Conservation (phyloP, 139 green algal species). For the Haematococcus sp. region DNA sequence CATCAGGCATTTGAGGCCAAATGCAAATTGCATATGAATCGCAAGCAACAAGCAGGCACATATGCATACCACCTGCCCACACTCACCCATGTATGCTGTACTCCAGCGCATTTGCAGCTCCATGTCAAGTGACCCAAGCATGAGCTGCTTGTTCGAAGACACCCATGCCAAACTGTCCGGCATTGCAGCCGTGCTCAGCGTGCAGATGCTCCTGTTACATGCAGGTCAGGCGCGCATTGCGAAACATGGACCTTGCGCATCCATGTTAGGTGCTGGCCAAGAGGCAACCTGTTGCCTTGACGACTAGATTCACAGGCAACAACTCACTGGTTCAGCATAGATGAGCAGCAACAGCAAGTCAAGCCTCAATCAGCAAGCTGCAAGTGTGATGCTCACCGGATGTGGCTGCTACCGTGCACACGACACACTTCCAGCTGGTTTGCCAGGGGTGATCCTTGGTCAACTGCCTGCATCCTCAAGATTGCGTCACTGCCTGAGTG, state of each 20-base stretch:
- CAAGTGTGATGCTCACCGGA: neutral
- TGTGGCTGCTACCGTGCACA: constrained; percentile 21
- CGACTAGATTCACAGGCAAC: too few species aligned
- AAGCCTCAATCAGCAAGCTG: too few species aligned
- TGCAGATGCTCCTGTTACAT: neutral
- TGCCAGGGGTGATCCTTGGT: neutral
- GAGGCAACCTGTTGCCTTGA: too few species aligned
- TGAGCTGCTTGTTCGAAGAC: constrained; percentile 7
- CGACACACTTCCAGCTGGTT: constrained; percentile 17
- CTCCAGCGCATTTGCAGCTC: constrained; percentile 23
- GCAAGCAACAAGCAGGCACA: too few species aligned
- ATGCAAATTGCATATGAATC: too few species aligned
- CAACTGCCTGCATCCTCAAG: neutral
- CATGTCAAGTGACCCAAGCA: constrained; percentile 28
- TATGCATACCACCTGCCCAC: too few species aligned
- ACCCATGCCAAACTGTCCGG: constrained; percentile 25
- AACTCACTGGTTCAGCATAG: too few species aligned
- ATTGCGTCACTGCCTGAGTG: constrained; percentile 18
- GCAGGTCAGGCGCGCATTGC: too few species aligned
- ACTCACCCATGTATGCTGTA: constrained; percentile 33
- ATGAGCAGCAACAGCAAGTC: too few species aligned
- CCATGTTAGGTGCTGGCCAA: too few species aligned
- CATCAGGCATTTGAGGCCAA: too few species aligned
- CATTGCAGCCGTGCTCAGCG: constrained; percentile 14
- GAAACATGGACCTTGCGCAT: too few species aligned